Evolutionary conservation across 2,329 filamentous ascomycete species (phyloP), one percentile per base, ranked within the genome.

Genomic region (Aureobasidium sp.): DNA sequence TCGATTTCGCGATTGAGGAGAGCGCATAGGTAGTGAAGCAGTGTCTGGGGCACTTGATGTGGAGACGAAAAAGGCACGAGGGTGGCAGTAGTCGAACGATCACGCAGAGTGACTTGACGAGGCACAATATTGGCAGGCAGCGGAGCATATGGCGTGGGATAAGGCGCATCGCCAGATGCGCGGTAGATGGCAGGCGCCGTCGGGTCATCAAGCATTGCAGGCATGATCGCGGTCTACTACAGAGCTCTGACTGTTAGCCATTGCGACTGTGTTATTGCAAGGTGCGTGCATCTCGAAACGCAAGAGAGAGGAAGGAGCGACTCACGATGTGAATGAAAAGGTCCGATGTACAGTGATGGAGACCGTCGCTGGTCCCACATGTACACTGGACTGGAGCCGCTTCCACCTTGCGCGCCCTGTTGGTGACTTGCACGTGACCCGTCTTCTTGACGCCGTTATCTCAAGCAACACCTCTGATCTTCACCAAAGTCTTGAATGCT

Each of bases 1-100:
- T 94, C 90, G 70, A 96, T 94, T 75, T 96, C 92, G 75, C 89
- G 88, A 73, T 92, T 93, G 69, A 96, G 82, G 76, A 94, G 88
- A 70, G 91, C 88, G 68, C 84, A 89, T 51, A 96, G 84, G 71
- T 95, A 94, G 43, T 82, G 81, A 39, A 93, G 79, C 63, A 96
- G 79, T 7, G 87, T 87, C 43, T 80, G 78, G 2, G 92, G 92
- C n/a, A 95, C 87, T 71, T 92, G 84, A 62, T 85, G 79, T 20
- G 84, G 83, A n/a, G 88, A 88, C 20, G 85, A 86, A 74, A 96
- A 92, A 10, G 92, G 92, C 56, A 96, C 83, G 48, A 96, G 81
- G 1, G 90, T 95, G 9, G 91, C 92, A 53, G 88, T 85, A 0
- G 91, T 95, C 67, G 92, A 87, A 55, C 90, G 85, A 75, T 96